phyloP scores from a whole-genome alignment of 768 basidiomycete species.

The Leccinum truebloodii region DNA sequence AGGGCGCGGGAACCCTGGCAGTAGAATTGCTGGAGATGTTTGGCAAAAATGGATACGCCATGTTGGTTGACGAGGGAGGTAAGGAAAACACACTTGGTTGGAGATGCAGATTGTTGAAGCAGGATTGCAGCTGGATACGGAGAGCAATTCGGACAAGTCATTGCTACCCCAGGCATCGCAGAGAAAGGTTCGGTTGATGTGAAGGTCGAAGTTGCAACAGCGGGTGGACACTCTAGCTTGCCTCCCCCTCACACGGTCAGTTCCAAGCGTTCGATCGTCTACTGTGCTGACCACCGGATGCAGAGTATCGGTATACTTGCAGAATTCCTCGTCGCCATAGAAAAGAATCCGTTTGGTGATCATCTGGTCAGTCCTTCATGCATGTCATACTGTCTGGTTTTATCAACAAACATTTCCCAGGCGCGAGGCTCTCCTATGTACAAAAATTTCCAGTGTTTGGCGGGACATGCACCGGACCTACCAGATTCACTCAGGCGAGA shows the following conservation, averaged over 20 bases:
- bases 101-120: background rate
- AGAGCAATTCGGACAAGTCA: slow-evolving; percentile 50
- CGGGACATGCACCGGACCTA: slow-evolving; percentile 58
- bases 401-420: slow-evolving; percentile 29
- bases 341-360: slow-evolving; percentile 58
- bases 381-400: background rate
- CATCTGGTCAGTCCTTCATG: slow-evolving; percentile 44
- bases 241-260: slow-evolving; percentile 79
- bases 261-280: background rate
- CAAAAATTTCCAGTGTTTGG: slow-evolving; percentile 62
- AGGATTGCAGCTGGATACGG: slow-evolving; percentile 46
- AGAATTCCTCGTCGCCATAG: slow-evolving; percentile 64
- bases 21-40: slow-evolving; percentile 56
- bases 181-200: slow-evolving; percentile 76
- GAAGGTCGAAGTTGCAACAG: slow-evolving; percentile 59
- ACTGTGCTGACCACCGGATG: slow-evolving; percentile 11
- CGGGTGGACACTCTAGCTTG: slow-evolving; percentile 85
- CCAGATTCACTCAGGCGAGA: slow-evolving; percentile 46
- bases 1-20: slow-evolving; percentile 59
- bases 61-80: slow-evolving; percentile 91
- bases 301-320: slow-evolving; percentile 84
- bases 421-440: slow-evolving; percentile 60
- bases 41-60: slow-evolving; percentile 69
- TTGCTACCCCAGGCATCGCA: slow-evolving; percentile 64
- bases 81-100: slow-evolving; percentile 19